phyloP scores from a whole-genome alignment of 1,284 basidiomycete genomes.

The Chiua sp. region DNA sequence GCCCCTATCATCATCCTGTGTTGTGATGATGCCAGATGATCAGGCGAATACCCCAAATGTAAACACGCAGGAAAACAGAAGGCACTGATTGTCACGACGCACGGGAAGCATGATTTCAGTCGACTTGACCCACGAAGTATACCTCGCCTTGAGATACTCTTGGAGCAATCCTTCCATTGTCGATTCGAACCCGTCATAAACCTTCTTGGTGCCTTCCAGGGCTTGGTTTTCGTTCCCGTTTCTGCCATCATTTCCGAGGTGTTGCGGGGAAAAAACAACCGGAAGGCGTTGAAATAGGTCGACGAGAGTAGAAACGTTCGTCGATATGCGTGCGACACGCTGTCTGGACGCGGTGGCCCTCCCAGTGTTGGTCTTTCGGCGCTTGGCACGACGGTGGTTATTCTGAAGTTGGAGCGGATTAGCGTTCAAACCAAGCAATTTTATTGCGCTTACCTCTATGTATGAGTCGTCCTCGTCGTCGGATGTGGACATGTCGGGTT shows the following conservation, averaged over 20 bases:
- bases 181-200: constrained; percentile 26
- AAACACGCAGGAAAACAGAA: neutral
- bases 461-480: constrained; percentile 28
- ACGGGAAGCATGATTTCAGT: constrained; percentile 14
- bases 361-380: constrained; percentile 31
- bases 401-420: neutral
- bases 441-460: constrained; percentile 23
- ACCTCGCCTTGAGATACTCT: constrained; percentile 30
- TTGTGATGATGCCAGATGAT: neutral
- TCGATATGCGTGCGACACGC: constrained; percentile 18
- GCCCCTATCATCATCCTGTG: constrained; percentile 21
- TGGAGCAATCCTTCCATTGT: constrained; percentile 29
- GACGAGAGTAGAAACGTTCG: constrained; percentile 23
- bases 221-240: too few species aligned
- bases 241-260: neutral
- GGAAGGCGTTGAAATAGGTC: constrained; percentile 21
- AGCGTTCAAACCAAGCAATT: neutral
- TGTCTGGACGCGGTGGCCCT: constrained; percentile 9
- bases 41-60: neutral
- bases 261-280: neutral
- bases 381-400: constrained; percentile 26
- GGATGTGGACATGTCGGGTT: constrained; percentile 14
- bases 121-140: constrained; percentile 9
- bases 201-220: too few species aligned
- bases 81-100: constrained; percentile 1